phyloP scores from a whole-genome alignment of 2,329 filamentous ascomycete species.

The Akanthomyces muscarius region DNA sequence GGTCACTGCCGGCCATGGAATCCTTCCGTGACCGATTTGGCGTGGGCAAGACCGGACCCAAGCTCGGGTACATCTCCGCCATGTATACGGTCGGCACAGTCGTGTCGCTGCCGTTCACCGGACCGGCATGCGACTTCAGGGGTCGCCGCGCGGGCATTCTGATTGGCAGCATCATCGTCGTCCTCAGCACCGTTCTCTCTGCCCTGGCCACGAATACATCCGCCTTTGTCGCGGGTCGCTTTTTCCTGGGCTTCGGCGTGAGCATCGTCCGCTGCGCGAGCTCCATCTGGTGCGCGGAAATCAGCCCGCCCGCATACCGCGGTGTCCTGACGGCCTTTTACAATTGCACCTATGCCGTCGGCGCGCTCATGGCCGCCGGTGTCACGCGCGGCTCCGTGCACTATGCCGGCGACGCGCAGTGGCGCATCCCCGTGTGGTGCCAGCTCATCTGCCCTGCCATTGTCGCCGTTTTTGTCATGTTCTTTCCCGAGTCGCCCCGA shows the following conservation, averaged over 20 bases:
- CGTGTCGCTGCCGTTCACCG: conserved; percentile 27
- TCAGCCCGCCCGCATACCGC: conserved; percentile 40
- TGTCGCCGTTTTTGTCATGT: conserved; percentile 18
- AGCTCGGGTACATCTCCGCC: conserved; percentile 16
- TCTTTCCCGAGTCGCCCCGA: conserved; percentile 41
- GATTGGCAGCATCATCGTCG: conserved; percentile 12
- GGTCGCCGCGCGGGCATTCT: conserved; percentile 16
- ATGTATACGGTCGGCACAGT: conserved; percentile 17
- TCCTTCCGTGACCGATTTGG: conserved; percentile 12
- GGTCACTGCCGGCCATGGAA: conserved; percentile 38
- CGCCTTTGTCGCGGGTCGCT: conserved; percentile 53
- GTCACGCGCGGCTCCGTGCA: conserved; percentile 39
- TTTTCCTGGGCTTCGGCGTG: conserved; percentile 55
- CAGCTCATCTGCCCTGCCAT: conserved; percentile 24
- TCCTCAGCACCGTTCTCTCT: conserved; percentile 41
- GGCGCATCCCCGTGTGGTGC: conserved; percentile 35
- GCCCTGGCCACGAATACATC: conserved; percentile 34
- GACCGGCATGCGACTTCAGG: conserved; percentile 20
- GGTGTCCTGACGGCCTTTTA: conserved; percentile 35
- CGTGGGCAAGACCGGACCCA: conserved; percentile 8
- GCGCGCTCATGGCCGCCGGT: conserved; percentile 44
- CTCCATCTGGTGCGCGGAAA: conserved; percentile 41
- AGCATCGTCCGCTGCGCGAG: conserved; percentile 31
- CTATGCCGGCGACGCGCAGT: conserved; percentile 21
- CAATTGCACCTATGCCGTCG: conserved; percentile 39